Evolutionary conservation across 2,329 filamentous ascomycete genomes (phyloP), one percentile per base, ranked within the genome.

Genomic region (Monosporascus sp.): DNA sequence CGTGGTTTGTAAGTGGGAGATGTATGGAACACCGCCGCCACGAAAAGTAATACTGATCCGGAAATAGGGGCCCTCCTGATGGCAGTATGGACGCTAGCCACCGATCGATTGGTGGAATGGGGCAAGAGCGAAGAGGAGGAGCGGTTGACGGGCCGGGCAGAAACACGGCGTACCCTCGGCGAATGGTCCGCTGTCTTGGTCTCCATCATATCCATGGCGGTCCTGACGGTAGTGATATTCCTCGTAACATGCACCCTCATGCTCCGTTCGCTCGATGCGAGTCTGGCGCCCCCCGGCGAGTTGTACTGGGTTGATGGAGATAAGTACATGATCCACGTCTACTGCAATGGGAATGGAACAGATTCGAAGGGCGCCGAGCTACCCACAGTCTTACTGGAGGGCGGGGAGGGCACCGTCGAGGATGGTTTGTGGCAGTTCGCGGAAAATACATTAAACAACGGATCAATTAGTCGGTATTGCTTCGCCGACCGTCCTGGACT

Each of bases 101-200:
- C 87, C 7, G 93, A 96, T 65, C 81, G 87, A 48, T 85, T 89
- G 5, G 94, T 99, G 8, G 81, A 88, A 64, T 96, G 91, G 88
- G 94, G 93, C 53, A 97, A 97, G 72, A 79, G 78, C 1, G 91
- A 97, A 64, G 94, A 97, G 69, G 94, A 99, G 68, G 87, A 96
- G 68, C 85, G 94, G 26, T 76, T 97, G 20, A 97, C 93, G 0
- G 94, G 94, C 11, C 87, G 93, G 16, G 82, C 88, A 31, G 93
- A 99, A 74, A 91, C 88, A 11, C 83, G 92, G 24, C 85, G 92
- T 27, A 89, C 91, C 0, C 70, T 97, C 5, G 74, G 81, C 43
- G 91, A 97, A 74, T 97, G 94, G 93, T 72, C 85, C 5, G 87
- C 86, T 44, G 89, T 99, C 16, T 73, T 95, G 3, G 65, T 86